Evolutionary conservation across 2,329 filamentous ascomycete species (phyloP).

Genomic region (Penicillium aurantiogriseum): DNA sequence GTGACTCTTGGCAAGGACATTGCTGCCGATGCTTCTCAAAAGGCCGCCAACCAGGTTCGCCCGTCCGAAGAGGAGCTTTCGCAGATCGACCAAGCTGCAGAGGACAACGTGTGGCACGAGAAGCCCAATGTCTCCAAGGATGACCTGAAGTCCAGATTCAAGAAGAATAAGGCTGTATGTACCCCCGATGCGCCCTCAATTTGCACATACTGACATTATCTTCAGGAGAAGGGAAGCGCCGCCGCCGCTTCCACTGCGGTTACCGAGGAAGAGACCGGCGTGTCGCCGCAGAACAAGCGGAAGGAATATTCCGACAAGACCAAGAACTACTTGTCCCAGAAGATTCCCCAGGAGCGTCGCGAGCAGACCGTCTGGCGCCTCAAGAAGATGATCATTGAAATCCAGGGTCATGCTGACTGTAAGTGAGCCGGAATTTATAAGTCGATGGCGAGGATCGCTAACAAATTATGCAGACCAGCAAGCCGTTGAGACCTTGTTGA

Average conservation of each 20-base stretch:
- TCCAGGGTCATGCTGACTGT: constrained; percentile 92
- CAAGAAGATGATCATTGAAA: constrained; percentile 97
- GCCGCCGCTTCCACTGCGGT: constrained; percentile 35
- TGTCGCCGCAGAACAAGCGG: constrained; percentile 48
- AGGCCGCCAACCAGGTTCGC: constrained; percentile 70
- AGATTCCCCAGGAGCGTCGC: constrained; percentile 88
- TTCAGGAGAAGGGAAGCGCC: constrained; percentile 54
- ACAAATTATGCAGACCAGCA: constrained; percentile 60
- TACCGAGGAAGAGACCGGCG: constrained; percentile 53
- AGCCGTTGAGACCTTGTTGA: constrained; percentile 84
- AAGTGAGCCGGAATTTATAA: constrained; percentile 30
- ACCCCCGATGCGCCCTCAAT: constrained; percentile 17
- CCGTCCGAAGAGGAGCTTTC: constrained; percentile 73
- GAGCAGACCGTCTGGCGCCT: constrained; percentile 89
- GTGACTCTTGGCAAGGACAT: constrained; percentile 82
- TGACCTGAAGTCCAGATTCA: constrained; percentile 62
- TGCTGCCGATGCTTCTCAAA: constrained; percentile 81
- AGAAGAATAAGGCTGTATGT: constrained; percentile 55
- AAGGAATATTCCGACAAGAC: constrained; percentile 47
- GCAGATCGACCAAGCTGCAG: constrained; percentile 78
- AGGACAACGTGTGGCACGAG: constrained; percentile 93
- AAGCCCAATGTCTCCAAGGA: constrained; percentile 72
- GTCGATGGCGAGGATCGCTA: neutral
- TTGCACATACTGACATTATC: neutral
- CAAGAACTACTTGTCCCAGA: constrained; percentile 75